Evolutionary conservation across 495 filamentous ascomycete genomes (phyloP), one percentile per base, ranked within the genome.

Genomic region (Talaromyces thailandensis): DNA sequence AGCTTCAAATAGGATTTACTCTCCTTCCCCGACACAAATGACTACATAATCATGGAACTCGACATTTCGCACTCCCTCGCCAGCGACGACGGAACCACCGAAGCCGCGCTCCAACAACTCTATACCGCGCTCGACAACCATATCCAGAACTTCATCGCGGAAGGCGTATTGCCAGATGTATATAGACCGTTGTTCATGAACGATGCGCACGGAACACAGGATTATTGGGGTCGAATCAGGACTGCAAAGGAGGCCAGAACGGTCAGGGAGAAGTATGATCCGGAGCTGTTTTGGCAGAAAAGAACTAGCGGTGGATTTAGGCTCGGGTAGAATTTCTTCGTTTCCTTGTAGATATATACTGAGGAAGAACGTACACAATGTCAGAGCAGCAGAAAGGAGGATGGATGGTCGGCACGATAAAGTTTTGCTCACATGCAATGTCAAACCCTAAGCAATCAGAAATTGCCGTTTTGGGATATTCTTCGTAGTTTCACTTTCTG

Each of bases 151-250:
- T 75, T 72, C 63, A 75, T 84, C 53, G 65, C 78, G 31, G 62
- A 79, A 14, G 71, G 76, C 32, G 73, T 79, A 1, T 65, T 81
- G 9, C 76, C 77, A 0, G 75, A 83, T 37, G 81, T 77, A 29
- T 83, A 82, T 62, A 71, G 83, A 43, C 82, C 82, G 4, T 62
- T 86, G 0, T 86, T 86, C 71, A 79, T 82, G 82, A 87, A 85
- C 67, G 82, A 87, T 62, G 78, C 76, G 1, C 82, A 81, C 69
- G 80, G 73, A 58, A 69, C 76, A 26, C 80, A 86, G 70, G 83
- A 86, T 64, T 86, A 83, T 68, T 86, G 82, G 72, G 80, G 77
- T 1, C 73, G 84, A 12, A 73, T 86, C 75, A 2, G 75, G 65
- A 37, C 83, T 76, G 26, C 70, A 78, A 50, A 74, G 77, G 25